Evolutionary conservation across 176 grass and related monocot species (phyloP).

Genomic region (Triticum dicoccoides): DNA sequence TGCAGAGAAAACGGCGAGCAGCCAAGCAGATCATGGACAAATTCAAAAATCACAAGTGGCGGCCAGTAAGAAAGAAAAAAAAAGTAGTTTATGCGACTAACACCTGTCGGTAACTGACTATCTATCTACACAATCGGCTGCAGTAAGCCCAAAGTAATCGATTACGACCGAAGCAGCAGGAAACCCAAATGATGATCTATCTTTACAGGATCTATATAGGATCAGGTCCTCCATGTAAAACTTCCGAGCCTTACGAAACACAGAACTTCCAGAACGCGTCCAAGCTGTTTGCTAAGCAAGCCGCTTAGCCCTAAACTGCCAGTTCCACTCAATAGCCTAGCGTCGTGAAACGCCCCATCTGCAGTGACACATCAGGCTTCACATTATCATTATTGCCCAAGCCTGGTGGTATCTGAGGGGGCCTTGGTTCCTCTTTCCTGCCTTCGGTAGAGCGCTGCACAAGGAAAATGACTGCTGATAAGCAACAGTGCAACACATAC

Average conservation of each 20-base stretch:
- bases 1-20: not conserved
- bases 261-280: slow-evolving; percentile 76
- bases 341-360: slow-evolving; percentile 38
- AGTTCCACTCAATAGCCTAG: slow-evolving; percentile 44
- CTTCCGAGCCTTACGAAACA: slow-evolving; percentile 39
- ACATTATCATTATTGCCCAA: not conserved
- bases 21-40: not conserved
- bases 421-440: not conserved
- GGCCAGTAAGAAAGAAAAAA: not conserved
- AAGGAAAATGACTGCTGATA: not conserved
- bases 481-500: slow-evolving; percentile 5
- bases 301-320: slow-evolving; percentile 47
- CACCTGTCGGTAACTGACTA: not conserved
- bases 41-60: not conserved
- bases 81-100: not conserved
- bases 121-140: slow-evolving; percentile 28
- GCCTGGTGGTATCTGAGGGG: not conserved
- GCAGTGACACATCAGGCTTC: slow-evolving; percentile 23
- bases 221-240: not conserved
- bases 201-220: not conserved
- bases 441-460: slow-evolving; percentile 30
- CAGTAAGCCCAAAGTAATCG: not conserved
- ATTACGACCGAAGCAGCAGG: not conserved
- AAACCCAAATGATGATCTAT: not conserved
- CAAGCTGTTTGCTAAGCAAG: slow-evolving; percentile 62